These are phyloP conservation scores for Saururus chinensis DNA, from an alignment of 164 flowering plant genomes.

Conservation along the genomic window DNA sequence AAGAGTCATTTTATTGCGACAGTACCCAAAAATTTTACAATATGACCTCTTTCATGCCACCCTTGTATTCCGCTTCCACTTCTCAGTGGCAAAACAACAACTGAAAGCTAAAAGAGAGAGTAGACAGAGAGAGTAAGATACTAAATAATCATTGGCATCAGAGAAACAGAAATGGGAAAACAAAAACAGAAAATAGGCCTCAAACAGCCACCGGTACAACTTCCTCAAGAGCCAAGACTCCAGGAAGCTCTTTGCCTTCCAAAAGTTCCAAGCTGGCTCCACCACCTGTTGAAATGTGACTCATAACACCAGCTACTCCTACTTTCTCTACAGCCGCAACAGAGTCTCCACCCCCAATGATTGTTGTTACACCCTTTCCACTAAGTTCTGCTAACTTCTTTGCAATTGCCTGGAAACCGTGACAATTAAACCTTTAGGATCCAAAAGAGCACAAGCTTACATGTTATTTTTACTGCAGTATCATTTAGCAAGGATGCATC, in stretches of 20 bases:
- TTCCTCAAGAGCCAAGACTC: conserved; percentile 68
- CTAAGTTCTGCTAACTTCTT: conserved; percentile 70
- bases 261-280: conserved; percentile 81
- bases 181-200: conserved; percentile 7
- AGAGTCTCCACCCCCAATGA: conserved; percentile 80
- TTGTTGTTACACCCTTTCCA: conserved; percentile 61
- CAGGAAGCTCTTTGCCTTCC: conserved; percentile 78
- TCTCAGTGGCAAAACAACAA: not conserved
- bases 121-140: not conserved
- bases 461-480: too few species aligned
- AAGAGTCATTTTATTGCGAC: not conserved
- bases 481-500: too few species aligned
- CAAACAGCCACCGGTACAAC: conserved; percentile 39
- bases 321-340: conserved; percentile 79
- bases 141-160: not conserved
- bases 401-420: conserved; percentile 42
- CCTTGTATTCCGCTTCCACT: not conserved
- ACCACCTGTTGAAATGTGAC: conserved; percentile 88
- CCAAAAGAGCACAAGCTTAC: too few species aligned
- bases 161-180: conserved; percentile 1
- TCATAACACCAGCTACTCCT: conserved; percentile 64
- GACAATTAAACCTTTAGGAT: not conserved
- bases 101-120: not conserved
- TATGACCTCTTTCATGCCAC: not conserved
- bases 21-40: not conserved